These are phyloP conservation scores for Eimeria brunetti DNA, from an alignment of 169 alveolate species.

Conservation along the genomic window DNA sequence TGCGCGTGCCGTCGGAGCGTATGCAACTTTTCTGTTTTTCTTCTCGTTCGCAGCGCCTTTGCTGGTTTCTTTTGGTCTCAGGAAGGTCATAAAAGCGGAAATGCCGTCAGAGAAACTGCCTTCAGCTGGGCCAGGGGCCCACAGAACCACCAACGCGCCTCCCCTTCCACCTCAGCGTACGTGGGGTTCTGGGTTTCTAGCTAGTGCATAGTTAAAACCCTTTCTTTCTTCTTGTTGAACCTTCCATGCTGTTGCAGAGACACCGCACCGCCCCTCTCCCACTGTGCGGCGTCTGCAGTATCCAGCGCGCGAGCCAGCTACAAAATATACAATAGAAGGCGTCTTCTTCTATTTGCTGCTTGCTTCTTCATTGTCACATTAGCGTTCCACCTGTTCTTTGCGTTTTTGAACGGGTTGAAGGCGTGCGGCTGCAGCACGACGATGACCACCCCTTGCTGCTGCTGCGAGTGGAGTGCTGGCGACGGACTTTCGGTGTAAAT, in stretches of 20 bases:
- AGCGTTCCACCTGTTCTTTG: background rate
- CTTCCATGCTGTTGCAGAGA: background rate
- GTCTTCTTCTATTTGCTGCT: background rate
- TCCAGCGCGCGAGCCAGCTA: background rate
- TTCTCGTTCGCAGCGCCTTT: background rate
- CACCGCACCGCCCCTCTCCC: background rate
- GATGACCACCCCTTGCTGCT: background rate
- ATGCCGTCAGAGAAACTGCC: slow-evolving; percentile 14
- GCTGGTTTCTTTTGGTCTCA: background rate
- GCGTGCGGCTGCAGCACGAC: background rate
- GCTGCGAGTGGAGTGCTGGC: background rate
- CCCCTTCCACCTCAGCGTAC: slow-evolving; percentile 55
- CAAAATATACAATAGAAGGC: background rate
- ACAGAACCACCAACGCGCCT: slow-evolving; percentile 18
- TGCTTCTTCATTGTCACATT: background rate
- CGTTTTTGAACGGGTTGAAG: background rate
- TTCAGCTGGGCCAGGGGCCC: slow-evolving; percentile 21
- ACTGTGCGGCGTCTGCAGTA: background rate
- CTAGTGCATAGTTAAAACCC: background rate
- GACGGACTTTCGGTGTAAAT: too few species aligned
- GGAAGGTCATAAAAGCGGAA: background rate
- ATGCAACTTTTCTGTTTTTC: background rate
- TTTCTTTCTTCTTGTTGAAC: background rate
- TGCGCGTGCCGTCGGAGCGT: slow-evolving; percentile 9
- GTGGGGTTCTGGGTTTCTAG: background rate